Evolutionary conservation across 2,329 filamentous ascomycete species (phyloP), one percentile per base, ranked within the genome.

Genomic region (Xylaria sp.): DNA sequence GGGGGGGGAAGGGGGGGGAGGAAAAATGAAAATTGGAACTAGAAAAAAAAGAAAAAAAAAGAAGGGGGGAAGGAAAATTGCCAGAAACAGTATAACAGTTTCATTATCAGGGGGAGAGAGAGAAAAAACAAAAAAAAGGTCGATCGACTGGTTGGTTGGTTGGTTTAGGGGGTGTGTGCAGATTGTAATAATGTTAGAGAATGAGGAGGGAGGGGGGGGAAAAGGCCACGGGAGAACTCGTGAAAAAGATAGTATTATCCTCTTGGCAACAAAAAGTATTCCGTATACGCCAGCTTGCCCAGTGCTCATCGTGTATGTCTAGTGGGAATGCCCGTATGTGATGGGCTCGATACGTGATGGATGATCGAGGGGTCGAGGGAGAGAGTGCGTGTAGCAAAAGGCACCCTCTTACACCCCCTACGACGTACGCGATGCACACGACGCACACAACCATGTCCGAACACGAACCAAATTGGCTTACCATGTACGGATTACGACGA

Each of bases 141-240:
- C 34, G 49, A 57, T 53, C 52, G 53, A 37, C 13, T 57, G 37
- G n/a, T 34, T 16, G 37, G n/a, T 34, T 7, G 54, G 51, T 59
- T 57, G 5, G 44, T 51, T 34, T 8, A 50, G 9, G 52, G 54
- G 54, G 57, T 55, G 60, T 57, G 60, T 58, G 49, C 49, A 59
- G 52, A 55, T 55, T 59, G 57, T 48, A 54, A 49, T 48, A 16
- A 52, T 8, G 48, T 46, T 51, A 34, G 56, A 61, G 44, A 34
- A 49, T 35, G 13, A 19, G 18, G 18, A 49, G 52, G 11, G 54
- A 39, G 47, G 46, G 11, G 11, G 30, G 13, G 52, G 6, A 23
- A 7, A 54, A 23, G 11, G 34, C 7, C 42, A 46, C 10, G 42
- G 34, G 18, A 51, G 35, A 30, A n/a, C 1, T 23, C 47, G 49